Conservation (phyloP, 208 protist genomes). For the Leishmania gerbilli region DNA sequence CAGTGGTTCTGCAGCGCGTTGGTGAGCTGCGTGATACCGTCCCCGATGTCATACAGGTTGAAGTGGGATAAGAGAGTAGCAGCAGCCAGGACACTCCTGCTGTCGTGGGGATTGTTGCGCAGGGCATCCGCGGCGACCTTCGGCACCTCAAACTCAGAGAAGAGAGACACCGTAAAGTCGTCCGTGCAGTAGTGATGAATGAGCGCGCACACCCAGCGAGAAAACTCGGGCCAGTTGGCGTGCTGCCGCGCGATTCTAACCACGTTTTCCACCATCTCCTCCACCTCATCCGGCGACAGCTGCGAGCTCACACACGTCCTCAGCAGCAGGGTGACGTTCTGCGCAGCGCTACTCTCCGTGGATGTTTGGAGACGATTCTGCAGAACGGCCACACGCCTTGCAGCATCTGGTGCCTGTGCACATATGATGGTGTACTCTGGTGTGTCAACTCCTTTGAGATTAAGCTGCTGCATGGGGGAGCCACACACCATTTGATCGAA, state of each 20-base stretch:
- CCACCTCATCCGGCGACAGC: slow-evolving; percentile 73
- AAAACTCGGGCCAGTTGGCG: slow-evolving; percentile 70
- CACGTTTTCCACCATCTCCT: slow-evolving; percentile 77
- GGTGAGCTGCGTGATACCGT: slow-evolving; percentile 82
- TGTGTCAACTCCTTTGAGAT: slow-evolving; percentile 30
- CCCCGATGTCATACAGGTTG: slow-evolving; percentile 84
- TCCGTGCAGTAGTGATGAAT: slow-evolving; percentile 92
- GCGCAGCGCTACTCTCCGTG: slow-evolving; percentile 70
- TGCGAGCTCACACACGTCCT: slow-evolving; percentile 65
- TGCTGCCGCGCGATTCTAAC: slow-evolving; percentile 58
- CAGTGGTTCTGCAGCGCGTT: slow-evolving; percentile 57
- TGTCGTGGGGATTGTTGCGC: slow-evolving; percentile 53
- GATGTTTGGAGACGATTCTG: slow-evolving; percentile 67
- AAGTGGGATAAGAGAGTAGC: slow-evolving; percentile 82
- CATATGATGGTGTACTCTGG: slow-evolving; percentile 87
- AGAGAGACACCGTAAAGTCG: slow-evolving; percentile 84
- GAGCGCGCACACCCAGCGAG: slow-evolving; percentile 82
- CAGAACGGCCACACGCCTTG: slow-evolving; percentile 63
- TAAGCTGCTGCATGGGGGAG: slow-evolving; percentile 60
- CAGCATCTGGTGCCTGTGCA: slow-evolving; percentile 57
- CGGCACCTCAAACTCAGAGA: slow-evolving; percentile 83
- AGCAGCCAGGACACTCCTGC: slow-evolving; percentile 56
- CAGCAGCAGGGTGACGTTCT: slow-evolving; percentile 70
- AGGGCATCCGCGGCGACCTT: slow-evolving; percentile 69
- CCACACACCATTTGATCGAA: slow-evolving; percentile 69